Base-by-base conservation (phyloP, 2,329 filamentous ascomycete genomes). In the Pseudocercospora pini-densiflorae region DNA sequence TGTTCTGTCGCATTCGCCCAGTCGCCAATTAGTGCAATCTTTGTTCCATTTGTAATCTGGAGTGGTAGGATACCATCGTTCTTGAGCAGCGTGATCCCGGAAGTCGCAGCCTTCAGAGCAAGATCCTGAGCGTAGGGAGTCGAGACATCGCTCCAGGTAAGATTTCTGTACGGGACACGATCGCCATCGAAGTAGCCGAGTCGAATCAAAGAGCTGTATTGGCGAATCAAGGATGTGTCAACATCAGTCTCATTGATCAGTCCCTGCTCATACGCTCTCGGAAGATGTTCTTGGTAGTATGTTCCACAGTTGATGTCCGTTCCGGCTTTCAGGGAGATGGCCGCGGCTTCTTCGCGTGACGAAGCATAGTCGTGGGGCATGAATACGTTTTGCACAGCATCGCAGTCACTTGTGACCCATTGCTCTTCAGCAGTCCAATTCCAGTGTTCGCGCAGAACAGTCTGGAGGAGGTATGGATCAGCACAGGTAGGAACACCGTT, bases 401-500 rank as follows among this genome's bases (percentile, higher is more conserved):
- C 88, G 70, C 90, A 92, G 73, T 92, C 89, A 16, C 84, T 87
- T 0, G 87, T 88, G 40, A 92, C 83, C 74, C 85, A 90, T 67
- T 90, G 86, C 59, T 88, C 83, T 51, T 87, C 82, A 2, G 84
- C 81, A 0, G 83, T 86, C 83, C 88, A 92, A 51, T 81, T 83
- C 87, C 89, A 92, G 71, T 88, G 86, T 53, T 90, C 85, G 1
- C 90, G 83, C 2, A 92, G 81, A 14, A 92, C 80, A 0, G 85
- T 85, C 68, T 89, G 82, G 40, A 91, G 81, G 0, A 92, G 81
- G 69, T 88, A 92, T 0, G 82, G 80, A 69, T 87, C 86, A 0
- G 88, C 87, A 70, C 89, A 92, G 2, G 87, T 84, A 0, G 89
- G 89, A 0, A 88, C 82, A 0, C 89, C 89, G 64, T 92, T 90